Evolutionary conservation across 2,329 filamentous ascomycete genomes (phyloP), one percentile per base, ranked within the genome.

Genomic region (Aureobasidium vineae): DNA sequence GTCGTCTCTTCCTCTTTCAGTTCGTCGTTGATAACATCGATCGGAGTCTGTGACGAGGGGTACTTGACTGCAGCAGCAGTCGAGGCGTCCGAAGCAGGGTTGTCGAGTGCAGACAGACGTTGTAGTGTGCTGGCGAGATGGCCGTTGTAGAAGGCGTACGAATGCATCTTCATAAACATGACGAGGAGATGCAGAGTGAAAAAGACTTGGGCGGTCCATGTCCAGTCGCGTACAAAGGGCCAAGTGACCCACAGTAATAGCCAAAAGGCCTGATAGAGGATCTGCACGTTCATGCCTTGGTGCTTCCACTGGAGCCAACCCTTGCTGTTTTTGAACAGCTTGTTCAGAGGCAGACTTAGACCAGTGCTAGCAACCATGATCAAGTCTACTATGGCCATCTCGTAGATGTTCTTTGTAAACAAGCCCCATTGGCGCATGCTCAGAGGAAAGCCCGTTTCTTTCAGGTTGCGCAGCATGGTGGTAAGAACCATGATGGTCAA

Each of bases 81-180:
- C 19, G 67, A 65, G 3, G 73, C 71, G n/a, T 67, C 61, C 13
- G 73, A 70, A 2, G 68, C 66, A 1, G 92, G 92, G 66, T 85
- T 79, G 77, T 99, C 95, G 40, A 99, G 87, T 47, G 87, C 87
- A 66, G 85, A 86, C 15, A 99, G 83, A 13, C 92, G 88, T 74
- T 89, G 88, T 76, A 96, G 86, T 0, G 92, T 96, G 76, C 95
- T 91, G 71, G 90, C 91, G 19, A 99, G 83, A 77, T 99, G 95
- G 13, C 95, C 95, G 73, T 97, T 98, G 81, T 99, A 99, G 77
- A 98, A 99, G 28, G 92, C 90, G 75, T 97, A 99, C 6, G 93
- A 97, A 77, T 99, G 95, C 87, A 98, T 95, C 82, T 99, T 99
- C 95, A 99, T 99, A 60, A 97, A 87, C 23, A 99, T 83, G 8